Evolutionary conservation across 345 rosid genomes (phyloP).

Genomic region (Moricandia arvensis): DNA sequence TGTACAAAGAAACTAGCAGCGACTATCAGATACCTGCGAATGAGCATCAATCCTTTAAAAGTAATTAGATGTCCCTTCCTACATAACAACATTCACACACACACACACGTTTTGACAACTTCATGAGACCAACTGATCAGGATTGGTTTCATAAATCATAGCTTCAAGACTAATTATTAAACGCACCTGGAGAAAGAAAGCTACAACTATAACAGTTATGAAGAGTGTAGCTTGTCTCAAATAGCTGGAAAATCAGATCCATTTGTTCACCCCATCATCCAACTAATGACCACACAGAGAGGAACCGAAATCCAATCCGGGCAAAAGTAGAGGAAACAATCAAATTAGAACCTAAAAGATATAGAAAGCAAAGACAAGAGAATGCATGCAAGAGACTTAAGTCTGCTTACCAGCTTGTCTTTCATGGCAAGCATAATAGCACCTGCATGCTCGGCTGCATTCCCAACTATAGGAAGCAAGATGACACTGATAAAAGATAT

Average conservation of each 20-base stretch:
- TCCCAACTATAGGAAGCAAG: conserved; percentile 94
- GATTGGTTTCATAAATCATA: neutral
- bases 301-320: conserved; percentile 46
- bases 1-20: neutral
- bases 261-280: conserved; percentile 73
- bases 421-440: conserved; percentile 96
- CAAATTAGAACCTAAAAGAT: neutral
- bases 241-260: conserved; percentile 47
- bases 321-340: neutral
- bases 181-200: neutral
- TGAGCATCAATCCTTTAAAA: neutral
- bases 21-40: neutral
- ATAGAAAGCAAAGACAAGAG: neutral
- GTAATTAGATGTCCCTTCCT: neutral
- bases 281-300: conserved; percentile 70
- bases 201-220: neutral
- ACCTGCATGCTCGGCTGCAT: conserved; percentile 97
- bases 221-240: neutral
- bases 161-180: neutral
- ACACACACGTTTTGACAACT: neutral
- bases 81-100: neutral
- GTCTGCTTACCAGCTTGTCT: conserved; percentile 72
- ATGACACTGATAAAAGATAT: conserved; percentile 87
- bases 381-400: conserved; percentile 17
- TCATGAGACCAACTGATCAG: neutral